phyloP scores from a whole-genome alignment of 495 filamentous ascomycete species.

The Tuber aestivum region DNA sequence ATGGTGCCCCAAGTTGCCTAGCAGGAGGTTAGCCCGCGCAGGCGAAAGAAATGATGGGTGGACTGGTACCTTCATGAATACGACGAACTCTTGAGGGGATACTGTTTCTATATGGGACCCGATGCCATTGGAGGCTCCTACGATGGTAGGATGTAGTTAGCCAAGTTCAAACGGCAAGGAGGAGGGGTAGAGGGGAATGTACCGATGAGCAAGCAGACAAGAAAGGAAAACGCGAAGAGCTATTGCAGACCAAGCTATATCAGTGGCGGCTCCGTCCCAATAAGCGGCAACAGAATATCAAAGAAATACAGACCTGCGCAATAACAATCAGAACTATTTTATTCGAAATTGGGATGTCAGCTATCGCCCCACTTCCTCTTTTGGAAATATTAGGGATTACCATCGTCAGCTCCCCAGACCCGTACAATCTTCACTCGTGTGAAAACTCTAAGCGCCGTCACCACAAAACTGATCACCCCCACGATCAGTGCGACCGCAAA shows the following conservation, averaged over 20 bases:
- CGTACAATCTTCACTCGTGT: slow-evolving; percentile 1
- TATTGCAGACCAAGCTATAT: neutral
- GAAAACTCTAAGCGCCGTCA: slow-evolving; percentile 9
- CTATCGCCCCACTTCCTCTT: neutral
- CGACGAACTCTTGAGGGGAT: neutral
- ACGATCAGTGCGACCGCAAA: neutral
- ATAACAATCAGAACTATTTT: slow-evolving; percentile 9
- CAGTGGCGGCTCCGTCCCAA: neutral
- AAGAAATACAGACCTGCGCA: slow-evolving; percentile 8
- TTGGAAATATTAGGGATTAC: neutral
- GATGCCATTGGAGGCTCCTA: slow-evolving; percentile 1
- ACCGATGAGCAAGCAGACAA: slow-evolving; percentile 6
- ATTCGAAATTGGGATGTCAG: neutral
- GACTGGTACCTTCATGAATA: neutral
- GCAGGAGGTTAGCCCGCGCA: neutral
- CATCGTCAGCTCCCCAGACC: slow-evolving; percentile 5
- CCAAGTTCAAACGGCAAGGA: neutral
- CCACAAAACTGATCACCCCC: slow-evolving; percentile 1
- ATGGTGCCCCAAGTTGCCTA: neutral
- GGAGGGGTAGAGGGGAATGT: neutral
- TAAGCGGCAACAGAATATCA: neutral
- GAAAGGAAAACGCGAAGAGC: neutral
- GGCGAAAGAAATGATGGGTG: neutral
- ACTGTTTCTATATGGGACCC: slow-evolving; percentile 9
- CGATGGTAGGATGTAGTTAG: neutral